Evolutionary conservation across 2,329 filamentous ascomycete species (phyloP).

Genomic region (Arthroderma sp.): DNA sequence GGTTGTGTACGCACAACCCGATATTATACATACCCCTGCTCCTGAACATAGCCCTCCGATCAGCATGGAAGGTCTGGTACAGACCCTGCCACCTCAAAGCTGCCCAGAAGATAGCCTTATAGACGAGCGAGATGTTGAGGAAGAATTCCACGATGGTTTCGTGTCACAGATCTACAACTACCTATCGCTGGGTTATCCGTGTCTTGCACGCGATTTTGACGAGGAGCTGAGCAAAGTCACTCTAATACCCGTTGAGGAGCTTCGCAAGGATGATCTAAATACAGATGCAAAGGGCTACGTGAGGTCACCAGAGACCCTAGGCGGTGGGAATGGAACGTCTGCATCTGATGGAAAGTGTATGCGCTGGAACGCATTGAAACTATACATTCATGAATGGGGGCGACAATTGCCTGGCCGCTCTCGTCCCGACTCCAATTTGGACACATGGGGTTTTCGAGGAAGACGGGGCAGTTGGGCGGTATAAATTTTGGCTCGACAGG

Average conservation of each 20-base stretch:
- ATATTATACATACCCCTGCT: no score
- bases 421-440: slow-evolving; percentile 39
- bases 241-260: slow-evolving; percentile 51
- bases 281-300: slow-evolving; percentile 62
- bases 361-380: slow-evolving; percentile 69
- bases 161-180: slow-evolving; percentile 97
- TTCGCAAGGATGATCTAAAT: slow-evolving; percentile 57
- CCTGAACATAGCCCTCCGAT: no score
- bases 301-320: slow-evolving; percentile 25
- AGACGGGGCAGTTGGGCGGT: slow-evolving; percentile 57
- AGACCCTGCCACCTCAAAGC: no score
- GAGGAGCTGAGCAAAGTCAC: slow-evolving; percentile 74
- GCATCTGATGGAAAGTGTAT: slow-evolving; percentile 42
- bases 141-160: slow-evolving; percentile 70
- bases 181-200: slow-evolving; percentile 80
- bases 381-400: slow-evolving; percentile 83
- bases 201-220: slow-evolving; percentile 70
- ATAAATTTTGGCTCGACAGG: slow-evolving; percentile 19
- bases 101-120: no score
- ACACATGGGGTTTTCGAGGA: slow-evolving; percentile 52
- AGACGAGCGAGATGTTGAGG: slow-evolving; percentile 27
- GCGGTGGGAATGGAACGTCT: slow-evolving; percentile 14
- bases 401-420: slow-evolving; percentile 66
- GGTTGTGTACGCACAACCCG: no score
- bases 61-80: no score